Percentiles rank a stretch among this genome's conserved stretches.
These are phyloP conservation scores for Irpex sp. DNA, from an alignment of 1,284 basidiomycete genomes.

Conservation along the genomic window DNA sequence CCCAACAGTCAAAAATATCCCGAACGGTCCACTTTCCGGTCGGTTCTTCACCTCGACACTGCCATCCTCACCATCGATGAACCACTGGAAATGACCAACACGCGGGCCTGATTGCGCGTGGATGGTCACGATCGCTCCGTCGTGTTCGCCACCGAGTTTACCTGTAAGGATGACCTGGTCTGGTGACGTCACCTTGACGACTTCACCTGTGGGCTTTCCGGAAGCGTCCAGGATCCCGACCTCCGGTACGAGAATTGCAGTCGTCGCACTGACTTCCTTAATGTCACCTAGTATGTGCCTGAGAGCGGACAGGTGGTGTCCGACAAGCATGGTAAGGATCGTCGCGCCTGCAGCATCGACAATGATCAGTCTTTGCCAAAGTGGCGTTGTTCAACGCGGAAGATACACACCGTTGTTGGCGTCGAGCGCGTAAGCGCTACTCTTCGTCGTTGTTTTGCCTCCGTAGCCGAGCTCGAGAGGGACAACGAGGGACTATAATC, in stretches of 20 bases:
- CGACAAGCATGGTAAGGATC: constrained; percentile 23
- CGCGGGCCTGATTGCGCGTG: constrained; percentile 14
- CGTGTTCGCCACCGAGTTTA: constrained; percentile 13
- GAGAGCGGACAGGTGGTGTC: constrained; percentile 26
- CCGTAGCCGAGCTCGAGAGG: no score
- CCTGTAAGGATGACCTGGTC: constrained; percentile 29
- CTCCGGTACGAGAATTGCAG: constrained; percentile 22
- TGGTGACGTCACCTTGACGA: constrained; percentile 10
- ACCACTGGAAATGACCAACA: constrained; percentile 23
- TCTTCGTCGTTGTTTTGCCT: no score
- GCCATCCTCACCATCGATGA: constrained; percentile 35
- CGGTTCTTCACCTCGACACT: constrained; percentile 20
- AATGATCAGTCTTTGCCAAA: no score
- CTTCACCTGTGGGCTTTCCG: constrained; percentile 22
- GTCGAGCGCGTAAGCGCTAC: no score
- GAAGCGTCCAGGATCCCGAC: constrained; percentile 19
- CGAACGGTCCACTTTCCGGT: not conserved
- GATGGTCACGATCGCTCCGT: constrained; percentile 3
- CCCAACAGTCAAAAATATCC: not conserved
- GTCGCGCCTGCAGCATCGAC: constrained; percentile 19
- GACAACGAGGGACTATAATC: no score
- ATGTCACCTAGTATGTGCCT: constrained; percentile 28
- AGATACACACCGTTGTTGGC: no score
- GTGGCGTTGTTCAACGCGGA: no score
- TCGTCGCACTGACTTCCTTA: constrained; percentile 23